Percentiles rank a stretch among this genome's conserved stretches.
Conservation (phyloP, 2,329 filamentous ascomycete genomes). For the Ophiostoma sp. region DNA sequence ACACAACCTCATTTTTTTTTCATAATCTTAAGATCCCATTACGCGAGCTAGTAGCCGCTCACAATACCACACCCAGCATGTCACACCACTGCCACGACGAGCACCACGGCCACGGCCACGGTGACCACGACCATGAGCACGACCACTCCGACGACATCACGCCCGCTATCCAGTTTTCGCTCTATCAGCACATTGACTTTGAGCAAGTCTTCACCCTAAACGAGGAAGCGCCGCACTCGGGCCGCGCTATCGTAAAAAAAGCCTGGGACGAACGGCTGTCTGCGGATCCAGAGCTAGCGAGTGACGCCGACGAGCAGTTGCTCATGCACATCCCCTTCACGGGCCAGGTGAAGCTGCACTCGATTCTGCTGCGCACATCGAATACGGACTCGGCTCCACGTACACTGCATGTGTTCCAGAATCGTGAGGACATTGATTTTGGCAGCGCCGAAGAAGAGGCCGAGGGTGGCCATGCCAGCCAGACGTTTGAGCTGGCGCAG, state of each 20-base stretch:
- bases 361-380: constrained; percentile 77
- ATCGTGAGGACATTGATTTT: constrained; percentile 85
- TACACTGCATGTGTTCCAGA: constrained; percentile 82
- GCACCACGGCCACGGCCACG: constrained; percentile 26
- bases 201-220: constrained; percentile 79
- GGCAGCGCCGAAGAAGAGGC: constrained; percentile 60
- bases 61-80: constrained; percentile 11
- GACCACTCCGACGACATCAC: constrained; percentile 91
- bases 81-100: constrained; percentile 34
- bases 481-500: constrained; percentile 70
- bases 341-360: constrained; percentile 87
- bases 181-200: constrained; percentile 91
- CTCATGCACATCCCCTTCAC: constrained; percentile 93
- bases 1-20: neutral
- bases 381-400: constrained; percentile 64
- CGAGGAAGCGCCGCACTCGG: constrained; percentile 63
- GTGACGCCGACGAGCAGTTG: constrained; percentile 88
- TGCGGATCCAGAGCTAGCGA: constrained; percentile 68
- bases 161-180: constrained; percentile 80
- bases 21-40: neutral
- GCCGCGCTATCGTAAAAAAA: constrained; percentile 75
- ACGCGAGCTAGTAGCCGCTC: no score
- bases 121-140: constrained; percentile 51
- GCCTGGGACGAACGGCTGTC: constrained; percentile 78
- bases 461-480: constrained; percentile 45